phyloP scores from a whole-genome alignment of 2,329 filamentous ascomycete species.

The Fusarium chuoi region DNA sequence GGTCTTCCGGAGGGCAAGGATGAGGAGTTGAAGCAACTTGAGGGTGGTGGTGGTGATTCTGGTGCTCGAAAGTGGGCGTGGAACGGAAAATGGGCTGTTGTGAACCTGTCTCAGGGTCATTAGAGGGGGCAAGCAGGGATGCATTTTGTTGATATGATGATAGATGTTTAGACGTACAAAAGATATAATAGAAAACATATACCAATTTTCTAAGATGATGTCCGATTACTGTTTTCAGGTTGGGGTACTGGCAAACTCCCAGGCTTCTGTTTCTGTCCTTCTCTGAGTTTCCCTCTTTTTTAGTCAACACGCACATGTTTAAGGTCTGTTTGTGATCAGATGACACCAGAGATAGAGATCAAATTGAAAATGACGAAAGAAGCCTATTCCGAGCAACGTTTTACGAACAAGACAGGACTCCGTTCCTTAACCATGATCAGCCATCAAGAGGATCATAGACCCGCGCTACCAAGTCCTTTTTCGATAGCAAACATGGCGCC shows the following conservation, averaged over 20 bases:
- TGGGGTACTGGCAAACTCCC: background rate
- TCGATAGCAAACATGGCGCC: no score
- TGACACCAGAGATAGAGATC: background rate
- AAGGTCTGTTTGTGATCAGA: background rate
- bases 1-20: slow-evolving; percentile 85
- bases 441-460: background rate
- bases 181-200: background rate
- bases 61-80: slow-evolving; percentile 88
- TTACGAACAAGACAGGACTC: no score
- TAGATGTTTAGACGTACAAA: slow-evolving; percentile 28
- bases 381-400: background rate
- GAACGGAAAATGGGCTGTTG: slow-evolving; percentile 97
- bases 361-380: background rate
- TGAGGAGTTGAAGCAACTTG: slow-evolving; percentile 76
- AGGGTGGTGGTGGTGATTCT: slow-evolving; percentile 76
- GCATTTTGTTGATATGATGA: slow-evolving; percentile 17
- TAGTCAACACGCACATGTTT: background rate
- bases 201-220: background rate
- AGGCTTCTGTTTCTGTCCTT: background rate
- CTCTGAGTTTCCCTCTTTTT: background rate
- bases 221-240: background rate
- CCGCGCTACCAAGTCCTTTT: background rate
- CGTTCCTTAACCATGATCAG: background rate
- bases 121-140: slow-evolving; percentile 22
- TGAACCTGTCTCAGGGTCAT: slow-evolving; percentile 60